Evolutionary conservation across 1,284 basidiomycete genomes (phyloP), one percentile per base, ranked within the genome.

Genomic region (Cutaneotrichosporon spelunceum): DNA sequence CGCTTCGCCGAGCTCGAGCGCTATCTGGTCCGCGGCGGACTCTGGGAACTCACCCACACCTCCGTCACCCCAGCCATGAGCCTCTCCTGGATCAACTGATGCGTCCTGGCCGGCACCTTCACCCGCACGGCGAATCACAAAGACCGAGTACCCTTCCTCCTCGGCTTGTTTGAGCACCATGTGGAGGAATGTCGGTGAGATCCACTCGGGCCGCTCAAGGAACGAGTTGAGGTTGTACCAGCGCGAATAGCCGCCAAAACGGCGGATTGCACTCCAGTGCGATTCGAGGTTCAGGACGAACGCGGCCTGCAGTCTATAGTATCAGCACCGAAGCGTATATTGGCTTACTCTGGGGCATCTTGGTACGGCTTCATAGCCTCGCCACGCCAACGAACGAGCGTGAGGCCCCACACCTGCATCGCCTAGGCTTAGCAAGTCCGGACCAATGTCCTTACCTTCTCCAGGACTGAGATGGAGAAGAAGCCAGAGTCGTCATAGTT

Each of bases 401-500:
- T 87, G 60, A 95, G 78, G 4, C 89, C 88, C 86, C 89, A 93
- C 2, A 93, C 87, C 71, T 88, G 84, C 55, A 96, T 78, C 0
- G 92, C 93, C 70, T 71, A 50, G 23, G 6, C 39, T 60, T 21
- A 60, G 62, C 42, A 14, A 0, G 19, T 9, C 24, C 8, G 16
- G 10, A 3, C 9, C 26, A 13, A n/a, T n/a, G 57, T 3, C 19
- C 48, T 10, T 14, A 61, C 54, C 36, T 71, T 63, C 45, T 75
- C 75, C 9, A 76, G 63, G 0, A 74, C 72, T 2, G 72, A 72
- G 27, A 74, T 72, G 4, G 91, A 93, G 78, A 94, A 94, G 77
- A 90, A 94, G 1, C 91, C 91, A 86, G 90, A 90, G 74, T 93
- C 91, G 69, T 93, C 91, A 88, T 92, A 91, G 74, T 95, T 94